Evolutionary conservation across 192 early-diverging fungal species (phyloP).

Genomic region (Coemansia asiatica): DNA sequence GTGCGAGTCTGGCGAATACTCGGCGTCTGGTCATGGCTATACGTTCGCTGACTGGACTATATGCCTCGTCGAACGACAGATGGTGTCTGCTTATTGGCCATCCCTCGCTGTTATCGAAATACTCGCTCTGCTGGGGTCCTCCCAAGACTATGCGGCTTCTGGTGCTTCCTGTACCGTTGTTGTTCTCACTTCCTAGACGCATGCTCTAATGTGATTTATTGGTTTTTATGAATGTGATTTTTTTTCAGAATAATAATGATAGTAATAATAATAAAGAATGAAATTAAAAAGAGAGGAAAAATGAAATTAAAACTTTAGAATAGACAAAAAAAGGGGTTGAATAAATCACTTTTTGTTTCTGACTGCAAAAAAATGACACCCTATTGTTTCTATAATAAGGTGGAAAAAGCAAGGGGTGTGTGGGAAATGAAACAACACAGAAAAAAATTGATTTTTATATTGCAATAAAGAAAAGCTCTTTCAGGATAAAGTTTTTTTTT

Average conservation of each 20-base stretch:
- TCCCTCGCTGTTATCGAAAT: not conserved
- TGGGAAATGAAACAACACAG: no score
- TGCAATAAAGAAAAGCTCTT: no score
- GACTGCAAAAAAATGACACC: not conserved
- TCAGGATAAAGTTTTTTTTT: no score
- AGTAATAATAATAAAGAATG: no score
- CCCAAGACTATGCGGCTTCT: slow-evolving; percentile 11
- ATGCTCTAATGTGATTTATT: not conserved
- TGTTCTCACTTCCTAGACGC: not conserved
- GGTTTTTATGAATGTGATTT: not conserved
- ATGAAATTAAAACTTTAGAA: no score
- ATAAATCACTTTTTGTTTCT: no score
- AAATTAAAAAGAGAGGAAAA: not conserved
- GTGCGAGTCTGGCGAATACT: slow-evolving; percentile 43
- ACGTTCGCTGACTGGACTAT: not conserved
- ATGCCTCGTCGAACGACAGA: slow-evolving; percentile 26
- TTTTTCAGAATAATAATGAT: no score
- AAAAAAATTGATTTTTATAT: not conserved
- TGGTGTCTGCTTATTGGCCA: slow-evolving; percentile 20
- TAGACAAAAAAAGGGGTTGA: slow-evolving; percentile 2
- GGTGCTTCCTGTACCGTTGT: slow-evolving; percentile 2
- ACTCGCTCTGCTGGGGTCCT: not conserved
- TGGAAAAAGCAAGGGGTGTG: not conserved
- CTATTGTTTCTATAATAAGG: not conserved
- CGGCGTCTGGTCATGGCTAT: slow-evolving; percentile 22